Evolutionary conservation across 257 asterid species (phyloP).

Genomic region (Solanum appendiculatum): DNA sequence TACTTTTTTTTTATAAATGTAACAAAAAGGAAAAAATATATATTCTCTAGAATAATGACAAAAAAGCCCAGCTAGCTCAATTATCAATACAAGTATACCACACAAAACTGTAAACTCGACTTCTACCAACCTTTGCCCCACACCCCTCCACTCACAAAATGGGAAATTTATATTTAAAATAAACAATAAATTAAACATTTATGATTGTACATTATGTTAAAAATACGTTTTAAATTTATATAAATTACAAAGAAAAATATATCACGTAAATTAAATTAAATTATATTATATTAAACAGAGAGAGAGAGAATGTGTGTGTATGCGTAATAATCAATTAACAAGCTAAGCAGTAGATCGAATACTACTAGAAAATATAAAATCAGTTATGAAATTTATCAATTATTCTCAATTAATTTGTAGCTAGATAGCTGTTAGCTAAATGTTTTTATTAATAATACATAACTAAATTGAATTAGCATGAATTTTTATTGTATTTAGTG

Average conservation of each 20-base stretch:
- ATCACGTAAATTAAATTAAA: background rate
- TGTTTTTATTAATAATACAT: no score
- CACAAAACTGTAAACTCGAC: background rate
- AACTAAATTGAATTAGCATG: background rate
- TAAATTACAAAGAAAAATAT: background rate
- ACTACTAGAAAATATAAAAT: background rate
- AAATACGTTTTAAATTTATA: background rate
- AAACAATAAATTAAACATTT: background rate
- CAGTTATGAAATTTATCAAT: background rate
- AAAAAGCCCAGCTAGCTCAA: background rate
- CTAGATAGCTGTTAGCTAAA: background rate
- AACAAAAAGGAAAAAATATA: background rate
- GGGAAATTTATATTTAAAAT: background rate
- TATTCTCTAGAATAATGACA: background rate
- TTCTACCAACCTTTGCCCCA: background rate
- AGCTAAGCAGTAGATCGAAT: background rate
- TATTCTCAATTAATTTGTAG: background rate
- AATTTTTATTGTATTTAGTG: no score
- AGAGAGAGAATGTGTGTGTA: background rate
- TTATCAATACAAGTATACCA: background rate
- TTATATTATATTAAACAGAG: background rate
- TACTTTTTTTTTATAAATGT: background rate
- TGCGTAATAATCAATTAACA: background rate
- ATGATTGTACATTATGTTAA: background rate
- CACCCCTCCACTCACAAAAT: background rate